Conservation (phyloP, 345 rosid genomes). For the Gossypium sturtianum region DNA sequence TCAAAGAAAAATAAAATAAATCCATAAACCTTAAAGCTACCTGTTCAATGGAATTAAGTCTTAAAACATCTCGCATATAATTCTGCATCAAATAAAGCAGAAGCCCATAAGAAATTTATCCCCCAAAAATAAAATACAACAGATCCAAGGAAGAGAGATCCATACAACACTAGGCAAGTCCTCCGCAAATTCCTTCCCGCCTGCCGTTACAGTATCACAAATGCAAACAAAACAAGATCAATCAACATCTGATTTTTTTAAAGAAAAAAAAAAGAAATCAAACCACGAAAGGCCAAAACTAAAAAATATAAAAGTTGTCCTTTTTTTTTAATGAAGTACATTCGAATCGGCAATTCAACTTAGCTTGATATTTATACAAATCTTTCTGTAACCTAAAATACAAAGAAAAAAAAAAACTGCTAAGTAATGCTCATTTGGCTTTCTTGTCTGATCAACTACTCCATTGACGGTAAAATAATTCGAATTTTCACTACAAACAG, state of each 20-base stretch:
- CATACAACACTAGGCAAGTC: constrained; percentile 63
- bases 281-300: background rate
- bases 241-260: constrained; percentile 7
- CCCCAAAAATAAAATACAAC: background rate
- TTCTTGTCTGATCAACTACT: constrained; percentile 10
- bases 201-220: constrained; percentile 38
- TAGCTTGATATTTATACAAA: background rate
- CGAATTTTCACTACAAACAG: background rate
- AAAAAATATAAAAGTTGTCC: background rate
- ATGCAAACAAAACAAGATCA: constrained; percentile 13
- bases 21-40: constrained; percentile 27
- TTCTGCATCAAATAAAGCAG: constrained; percentile 49
- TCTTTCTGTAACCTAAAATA: background rate
- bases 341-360: background rate
- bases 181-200: constrained; percentile 52
- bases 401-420: background rate
- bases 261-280: background rate
- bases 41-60: constrained; percentile 56
- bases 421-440: background rate
- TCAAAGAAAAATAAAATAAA: background rate
- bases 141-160: constrained; percentile 12
- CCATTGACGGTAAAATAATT: background rate
- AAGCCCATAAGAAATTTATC: background rate
- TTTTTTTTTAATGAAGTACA: background rate
- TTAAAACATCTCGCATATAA: constrained; percentile 35